A percentile compares a stretch with the other conserved stretches of the same genome.
Conservation (phyloP, 2,329 filamentous ascomycete species). For the Diaporthe batatas region DNA sequence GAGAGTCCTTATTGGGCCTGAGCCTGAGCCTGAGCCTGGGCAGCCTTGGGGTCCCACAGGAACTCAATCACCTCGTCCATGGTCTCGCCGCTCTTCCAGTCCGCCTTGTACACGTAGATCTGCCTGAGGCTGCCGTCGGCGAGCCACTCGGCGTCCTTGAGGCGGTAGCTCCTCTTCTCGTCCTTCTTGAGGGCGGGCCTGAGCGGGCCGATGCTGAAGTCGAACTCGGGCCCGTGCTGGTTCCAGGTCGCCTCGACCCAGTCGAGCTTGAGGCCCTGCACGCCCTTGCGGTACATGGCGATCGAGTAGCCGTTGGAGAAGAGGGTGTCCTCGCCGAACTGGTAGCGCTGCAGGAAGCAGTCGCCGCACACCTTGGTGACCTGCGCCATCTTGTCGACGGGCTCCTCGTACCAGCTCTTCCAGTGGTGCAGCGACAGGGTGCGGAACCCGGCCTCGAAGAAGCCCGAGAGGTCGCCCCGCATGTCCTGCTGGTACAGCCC, state of each 20-base stretch:
- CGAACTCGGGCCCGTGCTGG: constrained; percentile 60
- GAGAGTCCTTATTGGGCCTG: not conserved
- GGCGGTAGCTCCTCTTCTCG: constrained; percentile 65
- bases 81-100: constrained; percentile 55
- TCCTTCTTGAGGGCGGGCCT: constrained; percentile 52
- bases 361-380: constrained; percentile 67
- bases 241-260: constrained; percentile 68
- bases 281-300: constrained; percentile 58
- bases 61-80: constrained; percentile 63
- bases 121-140: constrained; percentile 62
- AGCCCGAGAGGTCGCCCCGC: constrained; percentile 66
- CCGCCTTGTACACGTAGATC: constrained; percentile 63
- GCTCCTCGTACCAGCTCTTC: constrained; percentile 70
- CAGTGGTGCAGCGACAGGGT: constrained; percentile 73
- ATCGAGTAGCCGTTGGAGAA: constrained; percentile 72
- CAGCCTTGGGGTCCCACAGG: constrained; percentile 54
- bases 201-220: constrained; percentile 67
- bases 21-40: not conserved
- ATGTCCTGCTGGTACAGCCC: constrained; percentile 71
- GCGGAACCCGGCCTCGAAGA: constrained; percentile 69
- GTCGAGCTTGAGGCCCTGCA: constrained; percentile 52
- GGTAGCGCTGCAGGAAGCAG: constrained; percentile 70
- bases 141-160: constrained; percentile 59
- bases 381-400: constrained; percentile 63
- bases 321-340: constrained; percentile 61